Conservation (phyloP, 2,329 filamentous ascomycete species). For the Dactylellina cionopaga region DNA sequence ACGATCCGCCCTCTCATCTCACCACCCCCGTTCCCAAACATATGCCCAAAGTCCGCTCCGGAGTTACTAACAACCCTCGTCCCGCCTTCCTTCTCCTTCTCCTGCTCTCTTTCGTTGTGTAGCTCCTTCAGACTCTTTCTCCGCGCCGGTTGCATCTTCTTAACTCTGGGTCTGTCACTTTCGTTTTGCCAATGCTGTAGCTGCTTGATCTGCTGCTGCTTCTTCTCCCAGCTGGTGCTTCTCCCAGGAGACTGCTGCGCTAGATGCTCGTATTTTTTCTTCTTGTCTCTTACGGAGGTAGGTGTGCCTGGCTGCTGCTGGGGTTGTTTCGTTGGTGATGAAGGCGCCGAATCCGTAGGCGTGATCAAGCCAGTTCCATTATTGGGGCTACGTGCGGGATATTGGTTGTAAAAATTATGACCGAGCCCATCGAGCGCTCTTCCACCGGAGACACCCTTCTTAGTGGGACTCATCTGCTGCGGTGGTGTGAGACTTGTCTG, state of each 20-base stretch:
- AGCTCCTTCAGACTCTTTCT: slow-evolving; percentile 29
- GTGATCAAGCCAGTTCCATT: slow-evolving; percentile 18
- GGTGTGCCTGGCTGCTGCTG: not conserved
- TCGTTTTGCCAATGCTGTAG: slow-evolving; percentile 2
- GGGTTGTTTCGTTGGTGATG: slow-evolving; percentile 25
- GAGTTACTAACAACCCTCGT: slow-evolving; percentile 43
- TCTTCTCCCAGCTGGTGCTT: slow-evolving; percentile 44
- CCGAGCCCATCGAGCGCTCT: slow-evolving; percentile 21
- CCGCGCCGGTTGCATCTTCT: slow-evolving; percentile 25
- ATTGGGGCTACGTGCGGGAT: not conserved
- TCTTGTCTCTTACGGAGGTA: slow-evolving; percentile 19
- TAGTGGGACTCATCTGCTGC: slow-evolving; percentile 34
- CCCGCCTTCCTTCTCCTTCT: slow-evolving; percentile 32
- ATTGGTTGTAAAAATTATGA: slow-evolving; percentile 1
- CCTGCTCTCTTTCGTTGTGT: slow-evolving; percentile 15
- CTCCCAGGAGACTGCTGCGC: slow-evolving; percentile 37
- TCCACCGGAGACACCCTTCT: slow-evolving; percentile 11
- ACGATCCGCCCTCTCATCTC: slow-evolving; percentile 38
- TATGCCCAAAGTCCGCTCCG: slow-evolving; percentile 41
- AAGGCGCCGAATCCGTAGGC: slow-evolving; percentile 20
- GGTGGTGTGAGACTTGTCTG: slow-evolving; percentile 45
- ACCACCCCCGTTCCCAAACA: slow-evolving; percentile 19
- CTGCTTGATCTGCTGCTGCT: slow-evolving; percentile 30
- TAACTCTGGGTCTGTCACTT: slow-evolving; percentile 3
- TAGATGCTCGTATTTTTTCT: slow-evolving; percentile 40